Conservation (phyloP, 495 filamentous ascomycete genomes). For the Friedmanniomyces endolithicus region DNA sequence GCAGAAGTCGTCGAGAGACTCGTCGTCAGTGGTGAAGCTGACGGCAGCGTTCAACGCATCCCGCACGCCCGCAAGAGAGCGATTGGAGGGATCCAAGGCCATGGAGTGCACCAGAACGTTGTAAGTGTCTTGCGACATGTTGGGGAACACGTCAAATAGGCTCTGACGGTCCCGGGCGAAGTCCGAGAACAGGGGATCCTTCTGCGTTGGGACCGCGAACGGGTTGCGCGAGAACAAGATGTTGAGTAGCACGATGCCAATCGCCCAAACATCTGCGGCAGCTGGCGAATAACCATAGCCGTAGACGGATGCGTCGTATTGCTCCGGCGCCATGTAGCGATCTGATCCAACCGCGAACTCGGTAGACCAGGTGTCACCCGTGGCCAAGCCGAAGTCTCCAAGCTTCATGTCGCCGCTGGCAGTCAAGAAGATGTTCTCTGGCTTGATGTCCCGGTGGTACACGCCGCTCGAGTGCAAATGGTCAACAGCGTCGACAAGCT, state of each 20-base stretch:
- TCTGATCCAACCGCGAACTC: slow-evolving; percentile 92
- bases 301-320: slow-evolving; percentile 71
- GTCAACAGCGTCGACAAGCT: slow-evolving; percentile 79
- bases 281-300: slow-evolving; percentile 86
- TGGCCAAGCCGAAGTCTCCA: slow-evolving; percentile 89
- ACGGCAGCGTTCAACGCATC: slow-evolving; percentile 64
- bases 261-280: slow-evolving; percentile 89
- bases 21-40: slow-evolving; percentile 91
- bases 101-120: slow-evolving; percentile 80
- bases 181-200: slow-evolving; percentile 80
- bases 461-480: slow-evolving; percentile 83
- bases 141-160: slow-evolving; percentile 94
- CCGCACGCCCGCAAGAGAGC: slow-evolving; percentile 65
- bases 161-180: slow-evolving; percentile 86
- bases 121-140: slow-evolving; percentile 95
- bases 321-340: slow-evolving; percentile 97
- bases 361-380: slow-evolving; percentile 70
- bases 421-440: slow-evolving; percentile 94
- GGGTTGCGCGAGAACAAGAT: slow-evolving; percentile 92
- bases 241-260: slow-evolving; percentile 91
- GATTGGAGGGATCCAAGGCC: slow-evolving; percentile 78
- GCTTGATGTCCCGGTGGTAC: slow-evolving; percentile 98
- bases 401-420: slow-evolving; percentile 83
- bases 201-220: slow-evolving; percentile 73
- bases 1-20: slow-evolving; percentile 86